These are phyloP conservation scores for Fraxinus dipetala DNA, from an alignment of 305 asterid genomes.

Conservation along the genomic window DNA sequence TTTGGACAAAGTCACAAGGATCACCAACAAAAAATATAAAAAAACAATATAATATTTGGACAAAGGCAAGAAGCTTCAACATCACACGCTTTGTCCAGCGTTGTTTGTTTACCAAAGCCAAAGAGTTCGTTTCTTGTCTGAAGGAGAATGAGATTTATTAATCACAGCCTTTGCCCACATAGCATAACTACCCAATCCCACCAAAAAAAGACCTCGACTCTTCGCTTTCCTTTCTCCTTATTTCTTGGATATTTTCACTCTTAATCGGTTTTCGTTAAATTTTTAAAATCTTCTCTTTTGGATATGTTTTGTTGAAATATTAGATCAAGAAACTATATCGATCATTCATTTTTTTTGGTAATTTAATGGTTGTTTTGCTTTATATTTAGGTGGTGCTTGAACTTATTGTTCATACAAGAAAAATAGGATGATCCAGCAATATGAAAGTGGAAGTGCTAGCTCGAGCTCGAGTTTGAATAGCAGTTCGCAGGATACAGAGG, in stretches of 20 bases:
- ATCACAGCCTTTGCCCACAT: no score
- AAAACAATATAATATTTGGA: background rate
- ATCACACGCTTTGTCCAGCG: background rate
- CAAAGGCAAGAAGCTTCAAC: background rate
- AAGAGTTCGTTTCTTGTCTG: background rate
- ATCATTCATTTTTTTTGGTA: background rate
- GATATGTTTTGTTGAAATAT: background rate
- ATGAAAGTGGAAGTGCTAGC: constrained; percentile 39
- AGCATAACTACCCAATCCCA: background rate
- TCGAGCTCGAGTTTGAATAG: constrained; percentile 58
- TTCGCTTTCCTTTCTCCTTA: background rate
- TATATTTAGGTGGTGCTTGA: background rate
- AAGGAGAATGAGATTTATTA: background rate
- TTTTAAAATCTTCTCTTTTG: background rate
- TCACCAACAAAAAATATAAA: background rate
- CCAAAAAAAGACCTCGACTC: background rate
- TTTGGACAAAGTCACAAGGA: background rate
- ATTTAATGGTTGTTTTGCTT: background rate
- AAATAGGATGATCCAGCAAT: background rate
- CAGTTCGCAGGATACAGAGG: constrained; percentile 71
- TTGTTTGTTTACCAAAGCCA: background rate
- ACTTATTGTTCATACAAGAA: background rate
- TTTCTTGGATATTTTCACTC: background rate
- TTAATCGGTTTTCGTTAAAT: background rate
- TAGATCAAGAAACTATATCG: background rate